Evolutionary conservation across 2,329 filamentous ascomycete species (phyloP), one percentile per base, ranked within the genome.

Genomic region (Lasiodiplodia theobromae): DNA sequence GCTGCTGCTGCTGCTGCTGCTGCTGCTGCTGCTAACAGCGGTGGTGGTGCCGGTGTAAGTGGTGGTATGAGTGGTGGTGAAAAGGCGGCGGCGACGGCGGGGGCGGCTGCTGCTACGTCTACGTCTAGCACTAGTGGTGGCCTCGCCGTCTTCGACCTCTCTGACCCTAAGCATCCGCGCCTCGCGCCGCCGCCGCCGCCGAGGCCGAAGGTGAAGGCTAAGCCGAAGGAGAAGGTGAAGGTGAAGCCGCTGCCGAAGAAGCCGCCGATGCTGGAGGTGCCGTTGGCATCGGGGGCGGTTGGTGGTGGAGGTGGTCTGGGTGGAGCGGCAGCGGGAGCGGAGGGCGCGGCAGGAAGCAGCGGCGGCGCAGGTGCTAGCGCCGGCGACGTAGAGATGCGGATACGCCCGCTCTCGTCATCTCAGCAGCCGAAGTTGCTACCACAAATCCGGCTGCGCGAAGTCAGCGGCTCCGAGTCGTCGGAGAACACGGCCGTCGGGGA

Each of bases 81-180:
- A 4, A 28, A 28, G 28, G 28, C 1, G 28, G 4, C 4, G 28
- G 1, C 28, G 25, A 6, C 28, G 28, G 28, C 28, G 28, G 28
- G 28, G 4, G 28, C 3, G 3, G 25, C 25, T 25, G 2, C 25
- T 28, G 4, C 10, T 37, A 31, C 18, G 28, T 3, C 23, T 12
- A 52, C 23, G 23, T 23, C 23, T 23, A 23, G 23, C 23, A 23
- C 23, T 2, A 23, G 23, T 2, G 23, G 58, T 7, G 21, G 31
- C n/a, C 52, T 68, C 10, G 66, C 47, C 4, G 11, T 53, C 14
- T 25, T 69, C 44, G 68, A 68, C 47, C 40, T 69, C 21, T 34
- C 38, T 2, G 58, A 68, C 40, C 25, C 47, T 14, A 10, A 6
- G 18, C 67, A 68, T 52, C 58, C 58, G n/a, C 49, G 58, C 7